Evolutionary conservation across 352 stramenopile genomes (phyloP).

Genomic region (Bremia lactucae): DNA sequence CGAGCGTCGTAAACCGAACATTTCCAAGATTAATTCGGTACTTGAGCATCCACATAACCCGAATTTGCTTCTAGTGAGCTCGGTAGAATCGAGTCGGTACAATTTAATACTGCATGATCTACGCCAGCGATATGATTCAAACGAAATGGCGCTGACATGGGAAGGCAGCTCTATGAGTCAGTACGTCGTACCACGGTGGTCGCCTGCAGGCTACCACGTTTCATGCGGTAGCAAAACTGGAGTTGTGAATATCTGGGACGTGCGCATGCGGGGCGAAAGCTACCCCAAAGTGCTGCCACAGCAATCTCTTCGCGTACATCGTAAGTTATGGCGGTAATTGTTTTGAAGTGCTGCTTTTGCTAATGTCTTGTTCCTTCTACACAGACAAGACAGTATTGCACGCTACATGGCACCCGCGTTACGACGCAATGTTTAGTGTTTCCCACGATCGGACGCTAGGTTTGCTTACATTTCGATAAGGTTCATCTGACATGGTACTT

Average conservation of each 20-base stretch:
- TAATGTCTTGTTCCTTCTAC: neutral
- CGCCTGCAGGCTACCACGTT: constrained; percentile 51
- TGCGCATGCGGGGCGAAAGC: constrained; percentile 48
- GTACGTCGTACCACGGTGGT: constrained; percentile 81
- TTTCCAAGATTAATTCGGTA: constrained; percentile 79
- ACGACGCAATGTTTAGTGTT: constrained; percentile 82
- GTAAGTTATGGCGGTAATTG: constrained; percentile 32
- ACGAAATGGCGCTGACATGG: constrained; percentile 58
- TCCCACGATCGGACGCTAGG: constrained; percentile 74
- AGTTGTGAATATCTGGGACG: constrained; percentile 68
- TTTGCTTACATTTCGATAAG: constrained; percentile 64
- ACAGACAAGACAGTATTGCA: constrained; percentile 78
- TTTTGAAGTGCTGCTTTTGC: constrained; percentile 2
- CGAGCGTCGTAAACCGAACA: constrained; percentile 62
- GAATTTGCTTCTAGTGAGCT: constrained; percentile 66
- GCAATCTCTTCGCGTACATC: constrained; percentile 60
- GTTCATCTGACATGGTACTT: too few relatives aligned
- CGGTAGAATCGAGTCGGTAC: constrained; percentile 50
- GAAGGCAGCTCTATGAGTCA: constrained; percentile 65
- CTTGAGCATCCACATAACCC: constrained; percentile 78
- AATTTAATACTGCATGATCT: constrained; percentile 70
- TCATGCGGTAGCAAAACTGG: constrained; percentile 59
- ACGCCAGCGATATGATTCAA: constrained; percentile 34
- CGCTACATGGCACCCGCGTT: constrained; percentile 71
- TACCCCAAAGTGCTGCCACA: constrained; percentile 54